These are phyloP conservation scores for Hanseniaspora vineae DNA, from an alignment of 805 yeast genomes.

Conservation along the genomic window DNA sequence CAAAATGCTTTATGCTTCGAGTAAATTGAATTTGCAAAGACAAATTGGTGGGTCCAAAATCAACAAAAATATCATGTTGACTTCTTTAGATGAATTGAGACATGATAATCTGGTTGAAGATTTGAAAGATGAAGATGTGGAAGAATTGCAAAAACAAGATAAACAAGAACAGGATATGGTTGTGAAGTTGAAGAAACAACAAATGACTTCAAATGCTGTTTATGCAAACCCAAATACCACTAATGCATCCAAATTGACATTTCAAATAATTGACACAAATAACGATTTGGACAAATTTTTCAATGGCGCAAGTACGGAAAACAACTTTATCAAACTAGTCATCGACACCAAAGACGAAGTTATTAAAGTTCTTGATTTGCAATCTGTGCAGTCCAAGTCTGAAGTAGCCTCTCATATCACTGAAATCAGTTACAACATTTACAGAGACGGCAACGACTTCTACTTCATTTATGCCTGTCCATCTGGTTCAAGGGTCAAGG, in stretches of 20 bases:
- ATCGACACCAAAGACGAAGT: conserved; percentile 40
- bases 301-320: conserved; percentile 12
- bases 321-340: conserved; percentile 33
- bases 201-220: conserved; percentile 12
- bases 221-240: conserved; percentile 9
- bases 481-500: conserved; percentile 75
- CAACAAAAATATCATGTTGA: conserved; percentile 22
- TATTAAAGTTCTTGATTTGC: conserved; percentile 21
- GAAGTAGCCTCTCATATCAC: conserved; percentile 25
- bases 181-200: conserved; percentile 18
- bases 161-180: conserved; percentile 19
- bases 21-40: conserved; percentile 63
- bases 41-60: conserved; percentile 49
- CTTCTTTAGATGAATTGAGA: conserved; percentile 22
- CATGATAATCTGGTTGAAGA: conserved; percentile 1
- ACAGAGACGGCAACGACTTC: conserved; percentile 28
- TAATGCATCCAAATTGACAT: conserved; percentile 16
- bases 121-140: conserved; percentile 5
- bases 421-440: conserved; percentile 49
- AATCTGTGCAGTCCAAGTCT: background rate
- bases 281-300: conserved; percentile 8
- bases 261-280: conserved; percentile 11
- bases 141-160: background rate
- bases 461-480: conserved; percentile 83
- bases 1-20: conserved; percentile 91